Evolutionary conservation across 306 rosid species (phyloP), one percentile per base, ranked within the genome.

Genomic region (Oxytropis ochrocephala): DNA sequence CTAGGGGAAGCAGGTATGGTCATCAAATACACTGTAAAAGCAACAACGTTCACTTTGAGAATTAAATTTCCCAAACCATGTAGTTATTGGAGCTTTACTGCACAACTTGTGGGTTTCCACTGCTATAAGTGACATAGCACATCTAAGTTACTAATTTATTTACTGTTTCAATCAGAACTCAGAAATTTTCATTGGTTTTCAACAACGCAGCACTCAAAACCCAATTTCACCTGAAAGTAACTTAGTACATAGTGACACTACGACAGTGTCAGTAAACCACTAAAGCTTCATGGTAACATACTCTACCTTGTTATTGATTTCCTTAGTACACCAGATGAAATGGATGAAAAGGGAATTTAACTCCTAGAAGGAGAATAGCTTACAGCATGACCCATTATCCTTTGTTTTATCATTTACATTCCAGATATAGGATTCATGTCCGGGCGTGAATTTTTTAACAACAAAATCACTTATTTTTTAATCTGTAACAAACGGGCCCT

Each of bases 211-310:
- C 59, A 50, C 39, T 72, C 44, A 73, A 36, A 62, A 16, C 48
- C 35, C 54, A 79, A 11, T 53, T 79, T 63, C 14, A 60, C 7
- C 17, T 14, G 39, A 47, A 16, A 51, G 47, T 21, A 29, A 52
- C 56, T 73, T 32, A 7, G 17, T 11, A 32, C 38, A 51, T 4
- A 11, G 29, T 53, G 44, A 52, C 72, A 57, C 50, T 60, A 27
- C 54, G 38, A 70, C 27, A 42, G 33, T 10, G 48, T 7, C 60
- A 19, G 50, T 13, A 43, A 39, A 39, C 56, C 43, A 5, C 42
- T 36, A 24, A 38, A 69, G 64, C 75, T 49, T 56, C 74, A 55
- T 67, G 39, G 57, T 33, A 57, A 48, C 75, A 50, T 11, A 64
- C 63, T 64, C 11, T 16, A 38, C 14, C 61, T 19, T 54, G 29